phyloP scores from a whole-genome alignment of 371 early-diverging fungal genomes.

The Apophysomyces ossiformis region DNA sequence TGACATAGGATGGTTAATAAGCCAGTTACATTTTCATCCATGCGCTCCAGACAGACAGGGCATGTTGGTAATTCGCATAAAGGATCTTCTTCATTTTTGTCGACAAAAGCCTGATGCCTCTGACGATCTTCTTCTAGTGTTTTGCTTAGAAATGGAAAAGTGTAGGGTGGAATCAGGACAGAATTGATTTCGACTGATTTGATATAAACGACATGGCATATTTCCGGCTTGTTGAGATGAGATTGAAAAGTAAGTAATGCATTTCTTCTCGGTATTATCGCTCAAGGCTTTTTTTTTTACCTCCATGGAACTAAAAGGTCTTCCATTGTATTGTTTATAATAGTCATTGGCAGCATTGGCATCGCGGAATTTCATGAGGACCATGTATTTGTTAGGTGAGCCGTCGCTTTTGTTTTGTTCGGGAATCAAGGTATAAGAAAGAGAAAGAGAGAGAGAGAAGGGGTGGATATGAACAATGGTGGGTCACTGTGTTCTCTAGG shows the following conservation, averaged over 20 bases:
- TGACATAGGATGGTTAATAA: constrained; percentile 90
- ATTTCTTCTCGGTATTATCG: too few relatives aligned
- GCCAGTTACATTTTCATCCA: constrained; percentile 89
- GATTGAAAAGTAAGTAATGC: too few relatives aligned
- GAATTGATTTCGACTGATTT: constrained; percentile 63
- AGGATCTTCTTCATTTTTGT: constrained; percentile 10
- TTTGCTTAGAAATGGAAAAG: constrained; percentile 63
- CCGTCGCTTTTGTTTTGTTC: constrained; percentile 55
- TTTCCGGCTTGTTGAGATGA: constrained; percentile 57
- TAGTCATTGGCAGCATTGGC: constrained; percentile 65
- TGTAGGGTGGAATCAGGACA: constrained; percentile 57
- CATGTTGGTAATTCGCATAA: constrained; percentile 87
- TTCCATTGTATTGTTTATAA: constrained; percentile 77
- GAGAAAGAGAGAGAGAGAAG: too few relatives aligned
- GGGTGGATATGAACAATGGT: not conserved
- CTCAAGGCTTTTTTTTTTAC: constrained; percentile 24
- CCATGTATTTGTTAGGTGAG: constrained; percentile 83
- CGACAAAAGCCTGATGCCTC: constrained; percentile 8
- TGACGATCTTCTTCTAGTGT: constrained; percentile 26
- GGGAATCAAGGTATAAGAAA: too few relatives aligned
- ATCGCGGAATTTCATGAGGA: constrained; percentile 76
- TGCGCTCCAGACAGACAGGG: constrained; percentile 93
- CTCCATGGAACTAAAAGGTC: constrained; percentile 83
- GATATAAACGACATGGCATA: constrained; percentile 79
- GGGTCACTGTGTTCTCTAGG: too few relatives aligned